phyloP scores from a whole-genome alignment of 768 basidiomycete species.

The Lanmaoa pseudosensibilis region DNA sequence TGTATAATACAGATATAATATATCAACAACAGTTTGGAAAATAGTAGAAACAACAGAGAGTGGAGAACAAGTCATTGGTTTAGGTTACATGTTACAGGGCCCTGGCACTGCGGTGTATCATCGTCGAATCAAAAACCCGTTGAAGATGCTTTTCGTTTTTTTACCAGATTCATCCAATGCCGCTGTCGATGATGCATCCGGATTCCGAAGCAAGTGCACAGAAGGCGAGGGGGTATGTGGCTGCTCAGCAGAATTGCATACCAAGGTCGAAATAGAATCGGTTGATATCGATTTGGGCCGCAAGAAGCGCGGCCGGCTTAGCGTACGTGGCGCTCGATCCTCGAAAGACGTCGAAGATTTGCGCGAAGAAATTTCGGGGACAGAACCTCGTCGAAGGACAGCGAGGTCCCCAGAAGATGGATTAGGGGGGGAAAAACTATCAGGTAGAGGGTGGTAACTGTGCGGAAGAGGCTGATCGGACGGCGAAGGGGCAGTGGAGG shows the following conservation, averaged over 20 bases:
- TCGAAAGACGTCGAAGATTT: conserved; percentile 13
- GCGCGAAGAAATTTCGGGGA: conserved; percentile 23
- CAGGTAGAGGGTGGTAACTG: conserved; percentile 2
- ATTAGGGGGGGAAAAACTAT: not conserved
- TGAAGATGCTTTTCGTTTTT: conserved; percentile 42
- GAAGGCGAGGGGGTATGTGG: conserved; percentile 6
- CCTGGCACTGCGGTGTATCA: conserved; percentile 17
- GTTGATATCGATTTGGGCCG: conserved; percentile 56
- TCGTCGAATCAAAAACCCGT: conserved; percentile 40
- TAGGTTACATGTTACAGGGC: not conserved
- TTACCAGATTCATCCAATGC: conserved; percentile 24
- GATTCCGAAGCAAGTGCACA: conserved; percentile 1
- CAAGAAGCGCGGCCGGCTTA: conserved; percentile 25
- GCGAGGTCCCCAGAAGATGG: conserved; percentile 8
- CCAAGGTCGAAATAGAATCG: conserved; percentile 49
- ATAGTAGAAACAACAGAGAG: conserved; percentile 2
- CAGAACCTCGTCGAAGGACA: conserved; percentile 28
- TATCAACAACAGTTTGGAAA: conserved; percentile 10
- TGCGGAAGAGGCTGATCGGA: conserved; percentile 21
- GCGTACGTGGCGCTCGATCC: conserved; percentile 22
- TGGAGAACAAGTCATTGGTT: not conserved
- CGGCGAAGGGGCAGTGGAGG: conserved; percentile 51
- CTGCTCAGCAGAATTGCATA: conserved; percentile 12
- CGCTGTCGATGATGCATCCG: conserved; percentile 4
- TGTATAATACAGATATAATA: conserved; percentile 29